Base-by-base conservation (phyloP, 1,139 yeast genomes). In the Pichia cactophila region DNA sequence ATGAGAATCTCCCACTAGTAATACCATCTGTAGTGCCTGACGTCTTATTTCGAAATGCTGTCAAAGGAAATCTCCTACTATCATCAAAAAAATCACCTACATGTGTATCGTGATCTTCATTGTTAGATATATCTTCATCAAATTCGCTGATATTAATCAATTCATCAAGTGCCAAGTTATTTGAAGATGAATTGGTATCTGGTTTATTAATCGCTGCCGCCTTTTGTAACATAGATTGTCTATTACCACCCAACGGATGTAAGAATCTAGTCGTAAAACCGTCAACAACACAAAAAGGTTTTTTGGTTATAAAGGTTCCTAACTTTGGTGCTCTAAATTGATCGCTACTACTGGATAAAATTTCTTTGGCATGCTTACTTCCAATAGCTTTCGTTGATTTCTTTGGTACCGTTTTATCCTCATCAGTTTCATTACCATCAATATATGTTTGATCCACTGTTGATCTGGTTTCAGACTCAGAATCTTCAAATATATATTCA, bases 251-350 rank as follows among this genome's bases (percentile, higher is more conserved):
- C 11, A 54, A 47, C 59, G 82, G 71, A 66, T 74, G 67, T 50
- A 89, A 71, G 2, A 95, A 83, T 50, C 96, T 73, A 0, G 97
- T 92, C 1, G 95, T 82, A 35, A 87, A 73, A 6, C 98, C 97
- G 64, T 92, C 97, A 59, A 92, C 90, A 52, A 92, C 88, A 29
- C 96, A 95, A 67, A 86, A 88, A 0, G 96, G 97, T 58, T 87
- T 82, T 26, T 46, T 53, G 29, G 96, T 86, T 14, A 83, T 80
- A 95, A 97, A 92, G 1, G 96, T 84, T 0, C 97, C 97, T 51
- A 92, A 71, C 28, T 87, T 78, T 2, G 98, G 98, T 2, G 97
- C 97, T 49, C 95, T 72, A 54, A 90, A 81, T 50, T 90, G 90
- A 31, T 86, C 83, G 8, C 85, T 82, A 47, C 89, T 84, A 1